phyloP scores from a whole-genome alignment of 2,329 filamentous ascomycete species.

The Penicillium hordei region DNA sequence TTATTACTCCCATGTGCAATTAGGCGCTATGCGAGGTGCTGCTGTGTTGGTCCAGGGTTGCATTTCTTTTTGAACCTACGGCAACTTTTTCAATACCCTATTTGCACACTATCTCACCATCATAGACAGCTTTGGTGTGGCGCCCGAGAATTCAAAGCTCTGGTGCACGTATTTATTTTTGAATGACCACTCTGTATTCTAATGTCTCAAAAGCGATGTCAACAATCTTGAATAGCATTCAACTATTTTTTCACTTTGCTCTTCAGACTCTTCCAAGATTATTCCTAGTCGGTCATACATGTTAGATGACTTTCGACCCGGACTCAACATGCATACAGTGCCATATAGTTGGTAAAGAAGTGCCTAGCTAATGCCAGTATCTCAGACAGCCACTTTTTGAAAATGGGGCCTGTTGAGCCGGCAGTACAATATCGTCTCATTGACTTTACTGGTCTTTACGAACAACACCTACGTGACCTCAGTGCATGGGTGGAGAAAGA shows the following conservation, averaged over 20 bases:
- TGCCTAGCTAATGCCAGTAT: no score
- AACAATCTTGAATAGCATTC: background rate
- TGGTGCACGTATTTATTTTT: conserved; percentile 2
- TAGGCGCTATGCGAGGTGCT: background rate
- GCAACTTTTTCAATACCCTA: background rate
- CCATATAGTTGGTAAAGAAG: background rate
- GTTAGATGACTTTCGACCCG: background rate
- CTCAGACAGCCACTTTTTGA: no score
- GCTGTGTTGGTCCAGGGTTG: background rate
- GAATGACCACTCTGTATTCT: conserved; percentile 6
- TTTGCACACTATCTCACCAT: background rate
- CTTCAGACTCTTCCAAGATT: background rate
- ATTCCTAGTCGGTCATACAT: background rate
- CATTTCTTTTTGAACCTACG: background rate
- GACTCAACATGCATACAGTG: background rate
- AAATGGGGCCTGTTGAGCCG: no score
- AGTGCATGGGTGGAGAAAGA: no score
- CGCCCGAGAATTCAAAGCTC: background rate
- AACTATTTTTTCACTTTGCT: background rate
- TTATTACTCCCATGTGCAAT: background rate
- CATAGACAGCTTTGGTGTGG: background rate
- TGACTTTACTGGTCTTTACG: no score
- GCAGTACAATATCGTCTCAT: no score
- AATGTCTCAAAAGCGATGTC: conserved; percentile 7
- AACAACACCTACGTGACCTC: no score